Percentiles rank a stretch among this genome's conserved stretches.
Evolutionary conservation across 1,284 basidiomycete species (phyloP).

Genomic region (Trichosporon coremiiforme): DNA sequence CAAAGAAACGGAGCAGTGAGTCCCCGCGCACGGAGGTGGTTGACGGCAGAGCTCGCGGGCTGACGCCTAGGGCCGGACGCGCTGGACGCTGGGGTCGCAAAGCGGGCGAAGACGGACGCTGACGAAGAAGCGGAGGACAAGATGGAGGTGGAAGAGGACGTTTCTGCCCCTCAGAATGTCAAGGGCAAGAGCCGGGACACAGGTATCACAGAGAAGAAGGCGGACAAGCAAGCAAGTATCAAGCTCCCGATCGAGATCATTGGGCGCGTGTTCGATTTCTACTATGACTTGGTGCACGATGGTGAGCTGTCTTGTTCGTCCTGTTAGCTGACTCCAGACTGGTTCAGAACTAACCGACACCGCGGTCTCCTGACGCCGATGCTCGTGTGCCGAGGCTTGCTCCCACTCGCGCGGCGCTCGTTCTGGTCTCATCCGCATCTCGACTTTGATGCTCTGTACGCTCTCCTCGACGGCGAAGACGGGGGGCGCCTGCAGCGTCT

Average conservation of each 20-base stretch:
- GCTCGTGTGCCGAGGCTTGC: not conserved
- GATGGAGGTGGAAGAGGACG: not conserved
- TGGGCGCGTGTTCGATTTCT: constrained; percentile 8
- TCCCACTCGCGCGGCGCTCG: not conserved
- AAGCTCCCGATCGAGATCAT: not conserved
- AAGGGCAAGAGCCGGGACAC: not conserved
- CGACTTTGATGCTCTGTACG: not conserved
- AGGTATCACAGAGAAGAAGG: not conserved
- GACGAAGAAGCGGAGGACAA: not conserved
- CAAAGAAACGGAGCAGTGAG: not conserved
- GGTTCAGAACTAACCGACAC: not conserved
- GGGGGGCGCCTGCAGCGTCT: not conserved
- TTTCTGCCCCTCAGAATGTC: not conserved
- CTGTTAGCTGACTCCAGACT: not conserved
- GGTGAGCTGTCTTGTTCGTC: not conserved
- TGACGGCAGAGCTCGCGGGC: not conserved
- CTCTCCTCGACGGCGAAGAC: not conserved
- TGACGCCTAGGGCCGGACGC: not conserved
- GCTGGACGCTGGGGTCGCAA: not conserved
- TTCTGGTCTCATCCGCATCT: constrained; percentile 13
- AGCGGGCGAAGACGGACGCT: not conserved
- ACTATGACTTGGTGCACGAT: constrained; percentile 4
- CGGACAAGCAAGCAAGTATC: not conserved
- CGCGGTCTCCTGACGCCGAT: not conserved
- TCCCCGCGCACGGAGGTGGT: not conserved